Conservation (phyloP, 345 rosid genomes). For the Citrus medica region DNA sequence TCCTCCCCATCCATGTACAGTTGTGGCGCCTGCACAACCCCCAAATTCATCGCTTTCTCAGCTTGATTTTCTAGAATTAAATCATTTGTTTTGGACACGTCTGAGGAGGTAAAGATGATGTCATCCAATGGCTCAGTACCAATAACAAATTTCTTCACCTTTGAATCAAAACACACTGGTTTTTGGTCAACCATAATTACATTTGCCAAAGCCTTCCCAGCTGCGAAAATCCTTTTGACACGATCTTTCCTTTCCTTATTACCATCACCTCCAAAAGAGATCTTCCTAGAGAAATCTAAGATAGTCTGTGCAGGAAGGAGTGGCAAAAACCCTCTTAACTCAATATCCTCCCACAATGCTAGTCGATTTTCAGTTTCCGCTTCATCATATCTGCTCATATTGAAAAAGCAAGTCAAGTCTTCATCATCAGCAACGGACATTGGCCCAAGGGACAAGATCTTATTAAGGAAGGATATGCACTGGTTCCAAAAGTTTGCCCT, state of each 20-base stretch:
- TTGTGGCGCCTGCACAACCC: slow-evolving; percentile 30
- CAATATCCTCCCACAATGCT: slow-evolving; percentile 94
- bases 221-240: slow-evolving; percentile 73
- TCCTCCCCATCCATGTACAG: slow-evolving; percentile 59
- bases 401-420: slow-evolving; percentile 81
- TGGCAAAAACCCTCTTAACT: slow-evolving; percentile 87
- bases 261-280: slow-evolving; percentile 55
- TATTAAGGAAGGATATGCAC: slow-evolving; percentile 64
- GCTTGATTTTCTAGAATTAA: slow-evolving; percentile 31
- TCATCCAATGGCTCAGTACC: slow-evolving; percentile 59
- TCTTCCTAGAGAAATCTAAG: slow-evolving; percentile 81
- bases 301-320: slow-evolving; percentile 83
- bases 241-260: slow-evolving; percentile 68
- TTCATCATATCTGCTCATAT: slow-evolving; percentile 89
- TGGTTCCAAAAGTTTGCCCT: slow-evolving; percentile 71
- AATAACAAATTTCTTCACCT: slow-evolving; percentile 61
- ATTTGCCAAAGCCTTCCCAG: slow-evolving; percentile 71
- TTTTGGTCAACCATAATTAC: slow-evolving; percentile 59
- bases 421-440: slow-evolving; percentile 54
- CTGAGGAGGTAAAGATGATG: slow-evolving; percentile 21
- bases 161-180: slow-evolving; percentile 64
- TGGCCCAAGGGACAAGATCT: slow-evolving; percentile 48
- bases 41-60: slow-evolving; percentile 27
- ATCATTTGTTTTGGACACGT: slow-evolving; percentile 25
- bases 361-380: slow-evolving; percentile 82